Conservation (phyloP, 208 protist species). For the Trypanosoma rangeli region DNA sequence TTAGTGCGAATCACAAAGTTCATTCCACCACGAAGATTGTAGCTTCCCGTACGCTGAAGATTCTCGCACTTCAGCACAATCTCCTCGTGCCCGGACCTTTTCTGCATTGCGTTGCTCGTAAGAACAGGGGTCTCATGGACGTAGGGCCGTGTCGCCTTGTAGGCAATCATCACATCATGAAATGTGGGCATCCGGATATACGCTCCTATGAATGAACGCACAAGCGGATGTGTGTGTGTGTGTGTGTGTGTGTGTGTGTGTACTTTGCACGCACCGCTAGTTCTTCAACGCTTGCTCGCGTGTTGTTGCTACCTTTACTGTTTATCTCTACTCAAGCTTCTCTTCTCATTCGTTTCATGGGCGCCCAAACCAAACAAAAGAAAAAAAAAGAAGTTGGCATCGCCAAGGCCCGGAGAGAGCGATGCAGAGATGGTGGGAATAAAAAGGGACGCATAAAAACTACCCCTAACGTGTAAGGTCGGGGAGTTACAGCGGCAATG, state of each 20-base stretch:
- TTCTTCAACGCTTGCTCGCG: no score
- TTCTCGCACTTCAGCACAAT: conserved; percentile 80
- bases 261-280: no score
- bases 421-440: no score
- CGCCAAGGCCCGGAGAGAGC: no score
- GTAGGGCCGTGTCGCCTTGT: conserved; percentile 59
- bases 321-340: no score
- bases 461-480: neutral
- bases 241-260: neutral
- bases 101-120: conserved; percentile 51
- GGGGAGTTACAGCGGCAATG: conserved; percentile 19
- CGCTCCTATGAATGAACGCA: neutral
- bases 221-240: no score
- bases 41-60: conserved; percentile 77
- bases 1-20: conserved; percentile 73
- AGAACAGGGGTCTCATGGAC: conserved; percentile 73
- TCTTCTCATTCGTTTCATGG: no score
- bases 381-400: no score
- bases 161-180: conserved; percentile 64
- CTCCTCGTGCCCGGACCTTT: conserved; percentile 49
- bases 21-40: conserved; percentile 67
- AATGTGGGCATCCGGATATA: conserved; percentile 30
- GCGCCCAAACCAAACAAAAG: no score
- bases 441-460: no score
- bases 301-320: no score